A percentile compares a stretch with the other conserved stretches of the same genome.
These are phyloP conservation scores for Hemileccinum rubropunctum DNA, from an alignment of 768 basidiomycete genomes.

Conservation along the genomic window DNA sequence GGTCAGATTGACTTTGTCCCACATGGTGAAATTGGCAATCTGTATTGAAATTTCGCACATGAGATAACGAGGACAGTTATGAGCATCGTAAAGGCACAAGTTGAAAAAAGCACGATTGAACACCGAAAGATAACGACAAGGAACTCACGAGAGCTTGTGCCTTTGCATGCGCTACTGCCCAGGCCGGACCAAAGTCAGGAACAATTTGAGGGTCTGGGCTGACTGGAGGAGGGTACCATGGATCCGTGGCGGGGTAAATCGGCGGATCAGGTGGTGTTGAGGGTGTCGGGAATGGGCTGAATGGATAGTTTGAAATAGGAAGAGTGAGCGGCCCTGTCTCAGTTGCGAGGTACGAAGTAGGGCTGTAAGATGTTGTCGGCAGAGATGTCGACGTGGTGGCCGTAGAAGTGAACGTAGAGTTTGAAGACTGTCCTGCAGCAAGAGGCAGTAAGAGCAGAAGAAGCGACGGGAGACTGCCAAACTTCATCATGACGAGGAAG, in stretches of 20 bases:
- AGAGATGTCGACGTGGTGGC: not conserved
- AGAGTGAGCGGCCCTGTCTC: slow-evolving; percentile 28
- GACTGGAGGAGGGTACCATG: slow-evolving; percentile 50
- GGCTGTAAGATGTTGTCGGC: not conserved
- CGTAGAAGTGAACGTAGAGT: not conserved
- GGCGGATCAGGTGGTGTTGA: slow-evolving; percentile 46
- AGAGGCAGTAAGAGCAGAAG: slow-evolving; percentile 5
- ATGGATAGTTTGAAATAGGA: slow-evolving; percentile 38
- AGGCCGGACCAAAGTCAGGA: slow-evolving; percentile 42
- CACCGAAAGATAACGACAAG: not conserved
- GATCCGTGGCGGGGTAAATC: slow-evolving; percentile 51
- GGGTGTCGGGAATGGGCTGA: slow-evolving; percentile 57
- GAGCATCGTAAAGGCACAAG: not conserved
- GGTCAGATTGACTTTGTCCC: slow-evolving; percentile 30
- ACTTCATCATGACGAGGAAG: not conserved
- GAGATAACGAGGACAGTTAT: slow-evolving; percentile 2
- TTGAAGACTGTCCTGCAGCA: not conserved
- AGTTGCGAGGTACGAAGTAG: slow-evolving; percentile 7
- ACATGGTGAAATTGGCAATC: slow-evolving; percentile 46
- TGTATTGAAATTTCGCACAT: slow-evolving; percentile 11
- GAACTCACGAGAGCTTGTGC: slow-evolving; percentile 47
- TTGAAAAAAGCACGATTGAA: too few species aligned
- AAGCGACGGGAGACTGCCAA: not conserved
- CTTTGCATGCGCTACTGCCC: slow-evolving; percentile 52
- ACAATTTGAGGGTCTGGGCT: slow-evolving; percentile 32